phyloP scores from a whole-genome alignment of 176 grass and related monocot genomes.

The Ampelocalamus luodianensis region DNA sequence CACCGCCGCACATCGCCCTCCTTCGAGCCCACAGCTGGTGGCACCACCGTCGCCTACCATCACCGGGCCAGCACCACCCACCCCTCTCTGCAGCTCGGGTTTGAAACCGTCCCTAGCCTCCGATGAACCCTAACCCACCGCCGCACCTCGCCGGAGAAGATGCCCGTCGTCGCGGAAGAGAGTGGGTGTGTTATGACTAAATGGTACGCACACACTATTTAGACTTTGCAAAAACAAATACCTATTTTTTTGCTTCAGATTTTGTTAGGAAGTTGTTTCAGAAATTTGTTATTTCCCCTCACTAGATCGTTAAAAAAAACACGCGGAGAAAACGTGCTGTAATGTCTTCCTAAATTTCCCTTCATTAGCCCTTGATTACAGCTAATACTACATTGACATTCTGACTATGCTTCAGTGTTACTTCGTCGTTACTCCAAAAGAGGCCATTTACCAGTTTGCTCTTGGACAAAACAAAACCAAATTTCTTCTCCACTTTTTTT shows the following conservation, averaged over 20 bases:
- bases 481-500: not conserved
- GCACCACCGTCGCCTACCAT: no score
- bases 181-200: no score
- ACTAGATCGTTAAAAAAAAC: conserved; percentile 2
- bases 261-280: no score
- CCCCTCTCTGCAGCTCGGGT: no score
- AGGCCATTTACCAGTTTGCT: conserved; percentile 43
- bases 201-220: no score
- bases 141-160: no score
- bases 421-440: conserved; percentile 29
- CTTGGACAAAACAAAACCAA: conserved; percentile 32
- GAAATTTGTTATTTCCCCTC: not conserved
- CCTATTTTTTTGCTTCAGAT: not conserved
- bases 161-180: no score
- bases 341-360: not conserved
- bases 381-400: not conserved
- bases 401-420: conserved; percentile 11
- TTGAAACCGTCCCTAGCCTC: no score
- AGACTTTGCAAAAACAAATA: not conserved
- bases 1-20: no score
- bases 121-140: no score
- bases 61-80: no score
- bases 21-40: no score
- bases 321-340: not conserved
- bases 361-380: not conserved